Percentiles rank a stretch among this genome's conserved stretches.
Conservation (phyloP, 495 filamentous ascomycete species). For the Pseudotulostoma volvatum region DNA sequence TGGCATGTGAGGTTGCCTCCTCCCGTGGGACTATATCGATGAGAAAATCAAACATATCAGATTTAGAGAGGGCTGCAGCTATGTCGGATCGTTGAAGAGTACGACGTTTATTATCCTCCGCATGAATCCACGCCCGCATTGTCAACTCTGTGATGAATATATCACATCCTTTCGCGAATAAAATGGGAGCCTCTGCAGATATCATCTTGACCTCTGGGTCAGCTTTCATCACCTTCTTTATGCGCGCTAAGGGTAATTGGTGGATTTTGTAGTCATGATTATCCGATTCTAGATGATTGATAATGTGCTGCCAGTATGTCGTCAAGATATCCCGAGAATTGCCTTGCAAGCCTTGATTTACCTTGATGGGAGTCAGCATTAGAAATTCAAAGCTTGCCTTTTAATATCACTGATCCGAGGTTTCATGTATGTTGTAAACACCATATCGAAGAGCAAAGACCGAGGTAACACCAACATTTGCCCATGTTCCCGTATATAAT, state of each 20-base stretch:
- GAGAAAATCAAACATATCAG: slow-evolving; percentile 98
- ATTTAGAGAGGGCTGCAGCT: slow-evolving; percentile 85
- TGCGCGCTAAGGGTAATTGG: slow-evolving; percentile 84
- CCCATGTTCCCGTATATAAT: slow-evolving; percentile 85
- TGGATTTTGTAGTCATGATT: slow-evolving; percentile 97
- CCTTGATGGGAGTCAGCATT: slow-evolving; percentile 31
- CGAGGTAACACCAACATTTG: slow-evolving; percentile 48
- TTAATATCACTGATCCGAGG: no score
- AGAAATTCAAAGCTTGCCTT: slow-evolving; percentile 2
- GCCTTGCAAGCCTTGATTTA: slow-evolving; percentile 87
- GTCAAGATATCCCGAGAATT: slow-evolving; percentile 92
- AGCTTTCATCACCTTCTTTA: slow-evolving; percentile 99
- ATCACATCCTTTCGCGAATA: slow-evolving; percentile 97
- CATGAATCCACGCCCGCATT: slow-evolving; percentile 99
- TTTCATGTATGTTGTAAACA: no score
- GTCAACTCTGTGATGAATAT: slow-evolving; percentile 99
- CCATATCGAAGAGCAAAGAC: neutral
- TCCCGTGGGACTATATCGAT: slow-evolving; percentile 97
- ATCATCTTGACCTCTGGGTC: slow-evolving; percentile 99
- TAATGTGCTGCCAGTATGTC: slow-evolving; percentile 96
- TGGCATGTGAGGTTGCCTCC: slow-evolving; percentile 71
- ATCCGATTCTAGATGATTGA: slow-evolving; percentile 84
- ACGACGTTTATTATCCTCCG: slow-evolving; percentile 94
- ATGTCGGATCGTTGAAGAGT: slow-evolving; percentile 94
- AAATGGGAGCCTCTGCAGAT: slow-evolving; percentile 89